phyloP scores from a whole-genome alignment of 768 basidiomycete species.

The Russula compacta region DNA sequence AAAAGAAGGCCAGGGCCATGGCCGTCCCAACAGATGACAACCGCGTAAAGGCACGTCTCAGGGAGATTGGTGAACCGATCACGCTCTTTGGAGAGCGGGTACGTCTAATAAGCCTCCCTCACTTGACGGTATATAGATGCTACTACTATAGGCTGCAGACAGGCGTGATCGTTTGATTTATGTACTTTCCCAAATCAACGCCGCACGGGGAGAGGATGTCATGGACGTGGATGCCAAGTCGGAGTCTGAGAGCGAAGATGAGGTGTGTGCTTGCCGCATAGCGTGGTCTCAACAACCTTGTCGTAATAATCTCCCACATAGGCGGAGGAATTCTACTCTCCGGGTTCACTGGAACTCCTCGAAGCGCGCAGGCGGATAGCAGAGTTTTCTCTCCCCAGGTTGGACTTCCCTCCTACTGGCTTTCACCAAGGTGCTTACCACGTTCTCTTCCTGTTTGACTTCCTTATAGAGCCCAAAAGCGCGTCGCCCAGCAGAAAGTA shows the following conservation, averaged over 20 bases:
- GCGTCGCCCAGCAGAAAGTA: slow-evolving; percentile 85
- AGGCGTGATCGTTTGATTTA: slow-evolving; percentile 92
- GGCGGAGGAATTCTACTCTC: slow-evolving; percentile 95
- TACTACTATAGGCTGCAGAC: slow-evolving; percentile 71
- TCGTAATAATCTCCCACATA: slow-evolving; percentile 26
- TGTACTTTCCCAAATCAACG: slow-evolving; percentile 88
- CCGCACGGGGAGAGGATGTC: slow-evolving; percentile 73
- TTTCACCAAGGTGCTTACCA: slow-evolving; percentile 74
- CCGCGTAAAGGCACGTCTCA: slow-evolving; percentile 77
- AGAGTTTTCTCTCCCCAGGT: slow-evolving; percentile 94
- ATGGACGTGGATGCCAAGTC: slow-evolving; percentile 67
- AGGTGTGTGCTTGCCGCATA: slow-evolving; percentile 35
- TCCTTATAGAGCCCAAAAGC: slow-evolving; percentile 84
- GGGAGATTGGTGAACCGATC: slow-evolving; percentile 94
- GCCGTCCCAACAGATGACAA: slow-evolving; percentile 97
- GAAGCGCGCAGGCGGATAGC: slow-evolving; percentile 80
- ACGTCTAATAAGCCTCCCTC: slow-evolving; percentile 29
- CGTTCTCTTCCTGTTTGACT: slow-evolving; percentile 30
- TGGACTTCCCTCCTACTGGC: slow-evolving; percentile 51
- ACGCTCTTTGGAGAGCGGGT: slow-evolving; percentile 97
- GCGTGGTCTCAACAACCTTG: neutral
- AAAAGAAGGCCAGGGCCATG: slow-evolving; percentile 87
- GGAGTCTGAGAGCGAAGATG: slow-evolving; percentile 65
- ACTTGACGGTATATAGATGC: slow-evolving; percentile 16
- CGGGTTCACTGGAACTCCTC: slow-evolving; percentile 79